Percentiles rank a stretch among this genome's conserved stretches.
These are phyloP conservation scores for Cladosporium sp. DNA, from an alignment of 2,329 filamentous ascomycete species.

Conservation along the genomic window DNA sequence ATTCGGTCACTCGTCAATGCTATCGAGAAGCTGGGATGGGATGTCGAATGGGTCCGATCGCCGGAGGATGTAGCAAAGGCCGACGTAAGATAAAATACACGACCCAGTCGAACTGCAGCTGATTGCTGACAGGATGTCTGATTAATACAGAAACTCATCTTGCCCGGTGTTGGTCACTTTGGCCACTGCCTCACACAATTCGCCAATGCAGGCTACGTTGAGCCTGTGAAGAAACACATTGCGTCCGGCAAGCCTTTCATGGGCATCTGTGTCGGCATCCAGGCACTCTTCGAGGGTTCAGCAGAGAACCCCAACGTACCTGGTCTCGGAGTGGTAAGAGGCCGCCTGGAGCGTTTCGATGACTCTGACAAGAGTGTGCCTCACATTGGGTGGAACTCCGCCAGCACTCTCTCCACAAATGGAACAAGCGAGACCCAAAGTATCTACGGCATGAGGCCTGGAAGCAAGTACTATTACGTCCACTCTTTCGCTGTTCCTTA, in stretches of 20 bases:
- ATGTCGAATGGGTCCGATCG: slow-evolving; percentile 85
- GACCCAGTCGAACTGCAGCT: slow-evolving; percentile 22
- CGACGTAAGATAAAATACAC: slow-evolving; percentile 59
- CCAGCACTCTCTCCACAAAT: slow-evolving; percentile 58
- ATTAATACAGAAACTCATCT: slow-evolving; percentile 73
- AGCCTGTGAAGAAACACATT: slow-evolving; percentile 80
- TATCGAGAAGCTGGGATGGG: slow-evolving; percentile 91
- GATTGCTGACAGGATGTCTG: slow-evolving; percentile 34
- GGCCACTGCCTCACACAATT: slow-evolving; percentile 92
- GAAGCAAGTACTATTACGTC: slow-evolving; percentile 98
- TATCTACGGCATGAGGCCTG: slow-evolving; percentile 75
- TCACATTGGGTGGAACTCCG: slow-evolving; percentile 98
- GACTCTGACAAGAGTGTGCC: slow-evolving; percentile 83
- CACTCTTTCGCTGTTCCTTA: slow-evolving; percentile 91
- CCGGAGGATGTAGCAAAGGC: slow-evolving; percentile 83
- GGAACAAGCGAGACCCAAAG: slow-evolving; percentile 47
- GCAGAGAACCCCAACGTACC: slow-evolving; percentile 70
- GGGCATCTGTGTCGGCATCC: slow-evolving; percentile 93
- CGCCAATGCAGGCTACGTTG: slow-evolving; percentile 75
- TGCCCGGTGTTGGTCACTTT: slow-evolving; percentile 96
- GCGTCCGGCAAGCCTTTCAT: slow-evolving; percentile 93
- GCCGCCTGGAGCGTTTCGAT: slow-evolving; percentile 72
- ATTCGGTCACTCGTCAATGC: slow-evolving; percentile 95
- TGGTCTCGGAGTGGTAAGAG: slow-evolving; percentile 75
- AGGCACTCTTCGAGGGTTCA: slow-evolving; percentile 85